These are phyloP conservation scores for Tetrastigma voinierianum DNA, from an alignment of 164 flowering plant genomes.

Conservation along the genomic window DNA sequence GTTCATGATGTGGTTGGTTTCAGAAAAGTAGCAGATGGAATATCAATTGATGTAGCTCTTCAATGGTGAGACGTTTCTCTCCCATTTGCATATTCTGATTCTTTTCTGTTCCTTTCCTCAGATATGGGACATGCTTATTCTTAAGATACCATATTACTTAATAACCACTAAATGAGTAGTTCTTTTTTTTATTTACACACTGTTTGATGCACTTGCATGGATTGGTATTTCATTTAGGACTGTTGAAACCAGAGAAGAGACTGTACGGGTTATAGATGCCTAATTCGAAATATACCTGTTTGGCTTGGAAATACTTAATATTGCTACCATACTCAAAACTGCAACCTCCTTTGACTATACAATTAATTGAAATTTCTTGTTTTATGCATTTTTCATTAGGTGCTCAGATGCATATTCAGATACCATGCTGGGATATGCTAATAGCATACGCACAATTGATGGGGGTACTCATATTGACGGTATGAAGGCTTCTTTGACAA, in stretches of 20 bases:
- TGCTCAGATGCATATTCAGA: slow-evolving; percentile 96
- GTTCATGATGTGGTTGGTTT: slow-evolving; percentile 84
- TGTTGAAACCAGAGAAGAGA: background rate
- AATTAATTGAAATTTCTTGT: background rate
- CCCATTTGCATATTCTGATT: background rate
- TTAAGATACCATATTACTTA: background rate
- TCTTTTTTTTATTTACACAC: background rate
- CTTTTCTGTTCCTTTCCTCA: background rate
- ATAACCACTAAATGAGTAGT: background rate
- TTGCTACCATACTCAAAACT: background rate
- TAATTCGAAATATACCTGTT: no score
- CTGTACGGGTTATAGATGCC: background rate
- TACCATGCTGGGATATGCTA: slow-evolving; percentile 94
- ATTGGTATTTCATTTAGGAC: background rate
- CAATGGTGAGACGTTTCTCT: slow-evolving; percentile 59
- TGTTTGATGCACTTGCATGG: background rate
- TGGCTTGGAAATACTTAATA: background rate
- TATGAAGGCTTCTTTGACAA: slow-evolving; percentile 81
- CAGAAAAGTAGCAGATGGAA: slow-evolving; percentile 65
- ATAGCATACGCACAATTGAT: slow-evolving; percentile 94
- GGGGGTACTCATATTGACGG: slow-evolving; percentile 99
- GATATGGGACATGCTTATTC: background rate
- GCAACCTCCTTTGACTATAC: background rate
- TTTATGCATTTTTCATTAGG: slow-evolving; percentile 39
- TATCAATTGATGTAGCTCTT: slow-evolving; percentile 75